Evolutionary conservation across 2,329 filamentous ascomycete genomes (phyloP).

Genomic region (Fusarium falciforme): DNA sequence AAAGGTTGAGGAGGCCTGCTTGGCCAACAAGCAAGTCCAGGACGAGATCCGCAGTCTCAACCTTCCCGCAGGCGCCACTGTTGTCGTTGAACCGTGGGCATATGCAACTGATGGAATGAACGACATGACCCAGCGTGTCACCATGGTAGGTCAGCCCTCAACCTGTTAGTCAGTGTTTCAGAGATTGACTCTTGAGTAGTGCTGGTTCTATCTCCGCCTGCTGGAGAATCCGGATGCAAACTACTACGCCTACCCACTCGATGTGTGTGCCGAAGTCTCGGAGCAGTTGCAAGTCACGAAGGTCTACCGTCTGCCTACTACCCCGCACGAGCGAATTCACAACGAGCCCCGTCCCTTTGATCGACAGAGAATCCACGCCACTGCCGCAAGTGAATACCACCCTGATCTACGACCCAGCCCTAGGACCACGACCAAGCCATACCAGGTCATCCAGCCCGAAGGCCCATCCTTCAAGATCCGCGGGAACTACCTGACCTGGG

Average conservation of each 20-base stretch:
- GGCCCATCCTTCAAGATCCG: conserved; percentile 54
- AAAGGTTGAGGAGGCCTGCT: conserved; percentile 32
- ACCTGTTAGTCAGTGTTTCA: too few species aligned
- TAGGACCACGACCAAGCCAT: conserved; percentile 46
- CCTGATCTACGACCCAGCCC: conserved; percentile 42
- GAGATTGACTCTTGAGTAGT: conserved; percentile 6
- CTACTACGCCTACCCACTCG: conserved; percentile 66
- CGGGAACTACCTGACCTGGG: conserved; percentile 61
- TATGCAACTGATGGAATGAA: too few species aligned
- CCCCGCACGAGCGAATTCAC: conserved; percentile 48
- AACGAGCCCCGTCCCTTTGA: conserved; percentile 52
- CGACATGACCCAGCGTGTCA: too few species aligned
- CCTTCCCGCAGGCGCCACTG: too few species aligned
- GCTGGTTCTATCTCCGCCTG: conserved; percentile 47
- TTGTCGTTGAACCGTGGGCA: too few species aligned
- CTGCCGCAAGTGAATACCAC: conserved; percentile 47
- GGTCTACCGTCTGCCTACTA: conserved; percentile 57
- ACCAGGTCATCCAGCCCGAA: conserved; percentile 46
- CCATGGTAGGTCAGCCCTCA: too few species aligned
- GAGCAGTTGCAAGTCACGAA: conserved; percentile 58
- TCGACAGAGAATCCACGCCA: conserved; percentile 52
- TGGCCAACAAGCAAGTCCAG: too few species aligned
- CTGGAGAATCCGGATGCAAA: conserved; percentile 60
- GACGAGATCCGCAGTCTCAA: too few species aligned
- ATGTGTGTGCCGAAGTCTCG: conserved; percentile 62